Base-by-base conservation (phyloP, 176 grass and related monocot genomes). In the Musa beccarii region DNA sequence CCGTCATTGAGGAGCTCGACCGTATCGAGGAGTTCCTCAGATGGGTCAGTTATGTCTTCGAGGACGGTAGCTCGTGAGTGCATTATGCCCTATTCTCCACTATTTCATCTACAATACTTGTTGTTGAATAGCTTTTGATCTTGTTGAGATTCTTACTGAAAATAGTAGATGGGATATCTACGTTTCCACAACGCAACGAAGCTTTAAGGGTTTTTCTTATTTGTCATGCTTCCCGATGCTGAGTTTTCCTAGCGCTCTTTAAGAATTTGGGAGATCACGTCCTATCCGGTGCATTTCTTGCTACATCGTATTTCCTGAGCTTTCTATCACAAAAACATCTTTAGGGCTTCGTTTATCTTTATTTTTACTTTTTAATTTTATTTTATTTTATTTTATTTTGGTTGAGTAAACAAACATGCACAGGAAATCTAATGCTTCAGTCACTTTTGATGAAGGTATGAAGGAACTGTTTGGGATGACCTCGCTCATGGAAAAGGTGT, bases 391-490 rank as follows among this genome's bases (percentile, higher is more conserved):
- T 16, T 49, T 10, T 9, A 4, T 62, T 21, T 20, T 23, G 0
- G 22, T 12, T 59, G 12, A 21, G 59, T 9, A 34, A 43, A 6
- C 29, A 68, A 16, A 16, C 12, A 62, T 2, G 28, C 23, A 13
- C 22, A 21, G 24, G 17, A 11, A 43, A 51, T 51, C 14, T 70
- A 55, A 59, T 22, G 5, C 49, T 53, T 63, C 21, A 23, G 62
- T 63, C 20, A 8, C 21, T 53, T 52, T 59, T 57, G 9, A 24
- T 71, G 3, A 66, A 83, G 81, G 13, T 83, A 83, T 22, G 81
- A 83, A 83, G 81, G 81, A 34, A 83, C 81, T 72, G 74, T 83
- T 34, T 83, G 81, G 81, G 81, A 83, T 54, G 81, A 83, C 51
- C 76, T 83, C 16, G 81, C 81, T 71, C 73, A 83, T 21, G 81